Base-by-base conservation (phyloP, 352 stramenopile genomes). In the Pythium utonaiense region DNA sequence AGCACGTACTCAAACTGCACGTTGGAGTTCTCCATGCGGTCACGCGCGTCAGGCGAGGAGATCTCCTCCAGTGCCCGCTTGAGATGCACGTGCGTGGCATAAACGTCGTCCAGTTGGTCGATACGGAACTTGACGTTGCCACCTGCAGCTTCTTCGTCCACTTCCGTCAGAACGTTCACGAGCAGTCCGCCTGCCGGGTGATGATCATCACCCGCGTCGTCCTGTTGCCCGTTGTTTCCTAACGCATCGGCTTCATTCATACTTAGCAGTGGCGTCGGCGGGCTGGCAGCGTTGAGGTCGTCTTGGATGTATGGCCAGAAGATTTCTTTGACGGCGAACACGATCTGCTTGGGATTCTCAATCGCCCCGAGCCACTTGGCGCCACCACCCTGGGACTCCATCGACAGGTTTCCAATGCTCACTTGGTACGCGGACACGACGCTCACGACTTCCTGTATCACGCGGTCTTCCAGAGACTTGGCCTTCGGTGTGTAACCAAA, bases 1-100 rank as follows among this genome's bases (percentile, higher is more conserved):
- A 91, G 59, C 22, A 77, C 84, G 53, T 78, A 77, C 68, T 93
- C 83, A 47, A 91, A 89, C n/a, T 91, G 62, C n/a, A 91, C 77
- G 50, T 91, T 88, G 22, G 79, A 86, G 53, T 87, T 84, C 50
- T 86, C 77, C 71, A 93, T 86, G 40, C 80, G 80, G 42, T 91
- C 81, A 16, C 82, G 75, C 12, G 80, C 74, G 47, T 91, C 81
- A 0, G 80, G 80, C 4, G 77, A 88, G 47, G 77, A 85, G 41
- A 87, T 83, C 25, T 80, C 62, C 22, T 84, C 77, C 10, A 93
- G 71, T 8, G 78, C 77, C 41, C 67, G 69, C 44, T 82, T 76
- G 38, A 93, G 65, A 62, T 90, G 82, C 49, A 88, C 75, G 36
- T 91, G 77, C 4, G 80, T 89, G 33, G 87, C 78, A 57, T 84